Percentiles rank a stretch among this genome's conserved stretches.
phyloP scores from a whole-genome alignment of 345 rosid species.

The Syzygium jambos region DNA sequence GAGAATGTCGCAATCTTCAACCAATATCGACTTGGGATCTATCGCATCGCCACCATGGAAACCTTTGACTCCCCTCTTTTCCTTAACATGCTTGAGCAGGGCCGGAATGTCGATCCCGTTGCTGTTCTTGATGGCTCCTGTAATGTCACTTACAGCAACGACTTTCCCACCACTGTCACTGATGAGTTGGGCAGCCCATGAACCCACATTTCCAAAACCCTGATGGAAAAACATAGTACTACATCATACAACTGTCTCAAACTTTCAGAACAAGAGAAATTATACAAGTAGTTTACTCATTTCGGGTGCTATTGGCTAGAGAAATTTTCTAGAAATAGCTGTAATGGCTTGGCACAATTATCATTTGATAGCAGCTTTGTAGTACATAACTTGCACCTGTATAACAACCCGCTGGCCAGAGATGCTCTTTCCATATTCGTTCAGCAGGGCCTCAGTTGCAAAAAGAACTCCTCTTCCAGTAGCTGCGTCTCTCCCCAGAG shows the following conservation, averaged over 20 bases:
- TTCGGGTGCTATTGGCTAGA: neutral
- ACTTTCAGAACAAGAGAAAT: neutral
- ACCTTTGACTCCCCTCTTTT: slow-evolving; percentile 66
- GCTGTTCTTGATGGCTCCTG: slow-evolving; percentile 83
- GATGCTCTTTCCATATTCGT: slow-evolving; percentile 67
- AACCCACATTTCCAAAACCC: slow-evolving; percentile 98
- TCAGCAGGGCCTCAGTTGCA: slow-evolving; percentile 88
- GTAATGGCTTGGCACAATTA: neutral
- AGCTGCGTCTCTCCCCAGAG: slow-evolving; percentile 95
- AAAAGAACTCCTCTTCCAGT: slow-evolving; percentile 95
- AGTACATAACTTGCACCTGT: slow-evolving; percentile 36
- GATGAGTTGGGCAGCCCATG: slow-evolving; percentile 91
- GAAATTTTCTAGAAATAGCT: neutral
- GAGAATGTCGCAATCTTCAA: slow-evolving; percentile 82
- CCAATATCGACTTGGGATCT: slow-evolving; percentile 49
- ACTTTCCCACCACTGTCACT: slow-evolving; percentile 68
- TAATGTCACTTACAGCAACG: slow-evolving; percentile 75
- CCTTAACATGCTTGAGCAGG: slow-evolving; percentile 52
- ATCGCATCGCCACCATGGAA: slow-evolving; percentile 55
- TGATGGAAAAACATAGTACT: slow-evolving; percentile 5
- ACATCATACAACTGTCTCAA: neutral
- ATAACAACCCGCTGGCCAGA: slow-evolving; percentile 73
- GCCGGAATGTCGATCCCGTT: slow-evolving; percentile 59
- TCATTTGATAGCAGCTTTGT: neutral
- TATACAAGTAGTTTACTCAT: neutral